Evolutionary conservation across 2,329 filamentous ascomycete genomes (phyloP).

Genomic region (Akanthomyces muscarius): DNA sequence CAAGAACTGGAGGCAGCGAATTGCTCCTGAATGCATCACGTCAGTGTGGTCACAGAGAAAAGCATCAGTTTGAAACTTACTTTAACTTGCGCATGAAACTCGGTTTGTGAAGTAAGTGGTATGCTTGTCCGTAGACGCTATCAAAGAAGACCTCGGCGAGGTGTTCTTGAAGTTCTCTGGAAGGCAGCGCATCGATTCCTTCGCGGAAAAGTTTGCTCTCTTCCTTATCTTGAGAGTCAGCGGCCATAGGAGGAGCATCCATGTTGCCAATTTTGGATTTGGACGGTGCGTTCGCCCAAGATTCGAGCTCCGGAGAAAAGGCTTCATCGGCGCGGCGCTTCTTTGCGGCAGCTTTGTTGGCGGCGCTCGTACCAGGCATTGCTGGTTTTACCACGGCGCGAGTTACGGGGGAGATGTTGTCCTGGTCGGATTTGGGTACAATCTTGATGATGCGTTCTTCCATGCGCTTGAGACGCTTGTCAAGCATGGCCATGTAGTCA

Average conservation of each 20-base stretch:
- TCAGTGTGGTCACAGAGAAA: background rate
- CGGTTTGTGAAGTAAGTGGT: slow-evolving; percentile 90
- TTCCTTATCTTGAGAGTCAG: slow-evolving; percentile 61
- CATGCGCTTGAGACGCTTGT: slow-evolving; percentile 94
- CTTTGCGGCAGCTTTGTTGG: slow-evolving; percentile 51
- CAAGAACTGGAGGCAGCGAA: slow-evolving; percentile 80
- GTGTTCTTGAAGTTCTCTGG: slow-evolving; percentile 87
- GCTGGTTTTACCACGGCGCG: slow-evolving; percentile 82
- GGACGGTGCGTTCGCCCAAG: slow-evolving; percentile 65
- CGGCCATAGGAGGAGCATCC: slow-evolving; percentile 42
- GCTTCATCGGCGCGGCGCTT: slow-evolving; percentile 86
- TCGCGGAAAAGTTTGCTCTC: slow-evolving; percentile 76
- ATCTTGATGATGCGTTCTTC: slow-evolving; percentile 96
- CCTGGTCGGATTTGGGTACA: slow-evolving; percentile 80
- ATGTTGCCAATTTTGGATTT: slow-evolving; percentile 45
- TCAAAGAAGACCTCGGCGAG: slow-evolving; percentile 94
- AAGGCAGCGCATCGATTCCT: slow-evolving; percentile 75
- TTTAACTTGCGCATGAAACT: slow-evolving; percentile 88
- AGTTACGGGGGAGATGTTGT: slow-evolving; percentile 61
- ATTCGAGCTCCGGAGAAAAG: slow-evolving; percentile 75
- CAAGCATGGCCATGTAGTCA: slow-evolving; percentile 98
- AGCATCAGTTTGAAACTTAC: slow-evolving; percentile 40
- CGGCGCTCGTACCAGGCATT: slow-evolving; percentile 51
- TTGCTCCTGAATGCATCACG: slow-evolving; percentile 28
- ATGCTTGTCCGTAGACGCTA: slow-evolving; percentile 90